Conservation (phyloP, 306 rosid genomes). For the Cucumis hystrix region DNA sequence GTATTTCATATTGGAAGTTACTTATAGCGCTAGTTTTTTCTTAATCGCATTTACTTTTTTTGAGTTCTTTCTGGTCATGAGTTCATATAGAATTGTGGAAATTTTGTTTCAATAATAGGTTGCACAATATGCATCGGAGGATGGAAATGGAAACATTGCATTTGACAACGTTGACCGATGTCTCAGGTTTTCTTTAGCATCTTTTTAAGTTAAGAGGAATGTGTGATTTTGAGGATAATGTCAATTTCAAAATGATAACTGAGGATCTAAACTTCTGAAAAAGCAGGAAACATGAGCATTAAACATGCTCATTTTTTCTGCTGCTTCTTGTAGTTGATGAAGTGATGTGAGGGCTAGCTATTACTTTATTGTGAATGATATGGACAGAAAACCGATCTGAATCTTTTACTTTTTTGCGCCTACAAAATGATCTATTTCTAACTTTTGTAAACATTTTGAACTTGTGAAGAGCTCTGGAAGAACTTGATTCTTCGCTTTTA, state of each 20-base stretch:
- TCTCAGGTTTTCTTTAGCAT: slow-evolving; percentile 35
- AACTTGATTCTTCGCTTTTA: slow-evolving; percentile 60
- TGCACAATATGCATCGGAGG: slow-evolving; percentile 76
- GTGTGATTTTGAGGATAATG: background rate
- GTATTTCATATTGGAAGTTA: background rate
- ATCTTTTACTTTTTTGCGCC: background rate
- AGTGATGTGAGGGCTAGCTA: background rate
- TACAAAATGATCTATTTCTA: background rate
- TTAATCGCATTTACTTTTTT: background rate
- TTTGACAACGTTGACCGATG: slow-evolving; percentile 56
- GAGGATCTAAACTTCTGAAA: background rate
- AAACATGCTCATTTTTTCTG: background rate
- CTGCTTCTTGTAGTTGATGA: background rate
- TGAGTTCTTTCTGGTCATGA: background rate
- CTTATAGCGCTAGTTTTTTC: background rate
- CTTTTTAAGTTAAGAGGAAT: background rate
- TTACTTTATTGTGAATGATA: background rate
- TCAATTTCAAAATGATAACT: background rate
- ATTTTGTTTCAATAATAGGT: slow-evolving; percentile 34
- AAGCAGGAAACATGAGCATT: background rate
- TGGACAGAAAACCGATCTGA: background rate
- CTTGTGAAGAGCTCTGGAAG: slow-evolving; percentile 70
- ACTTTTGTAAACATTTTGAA: background rate
- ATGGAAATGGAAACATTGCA: slow-evolving; percentile 61
- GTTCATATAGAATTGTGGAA: background rate